Evolutionary conservation across 805 yeast genomes (phyloP), one percentile per base, ranked within the genome.

Genomic region (Pichia nakasei): DNA sequence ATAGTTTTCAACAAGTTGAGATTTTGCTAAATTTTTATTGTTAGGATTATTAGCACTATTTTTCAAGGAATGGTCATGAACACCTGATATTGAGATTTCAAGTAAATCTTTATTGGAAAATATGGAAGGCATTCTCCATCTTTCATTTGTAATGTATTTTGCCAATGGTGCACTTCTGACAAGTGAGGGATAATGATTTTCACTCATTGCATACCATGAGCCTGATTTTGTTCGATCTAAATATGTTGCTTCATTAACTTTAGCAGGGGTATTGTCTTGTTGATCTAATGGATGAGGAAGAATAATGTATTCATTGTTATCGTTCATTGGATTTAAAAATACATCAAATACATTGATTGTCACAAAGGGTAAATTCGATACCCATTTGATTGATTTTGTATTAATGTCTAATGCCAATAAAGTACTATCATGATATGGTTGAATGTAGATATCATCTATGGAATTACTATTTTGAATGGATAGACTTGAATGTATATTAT

Each of bases 161-260:
- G 96, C 82, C 2, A 73, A 54, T 0, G 95, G 91, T 0, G 96
- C 93, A 8, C 86, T 75, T 44, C 78, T 76, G 9, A 91, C 87
- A 39, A 91, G 63, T 0, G 94, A 80, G 0, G 96, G 96, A 58
- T 82, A 91, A 52, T 79, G 72, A 21, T 64, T 59, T 52, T 80
- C 83, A 20, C 94, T 83, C 75, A 91, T 70, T 4, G 96, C 96
- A 66, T 75, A 85, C 95, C 96, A 89, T 1, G 82, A 70, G 4
- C 82, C 80, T 38, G 68, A 67, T 26, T 66, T 68, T 0, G 88
- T 77, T 26, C 79, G 71, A 46, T 78, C 85, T 32, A 91, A 69
- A 52, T 80, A 80, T 11, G 91, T 82, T 3, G 81, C 78, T 4
- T 45, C 57, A 17, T 35, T 40, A 3, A 32, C 34, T 3, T 36